Evolutionary conservation across 1,284 basidiomycete genomes (phyloP), one percentile per base, ranked within the genome.

Genomic region (Macrocystidia cucumis): DNA sequence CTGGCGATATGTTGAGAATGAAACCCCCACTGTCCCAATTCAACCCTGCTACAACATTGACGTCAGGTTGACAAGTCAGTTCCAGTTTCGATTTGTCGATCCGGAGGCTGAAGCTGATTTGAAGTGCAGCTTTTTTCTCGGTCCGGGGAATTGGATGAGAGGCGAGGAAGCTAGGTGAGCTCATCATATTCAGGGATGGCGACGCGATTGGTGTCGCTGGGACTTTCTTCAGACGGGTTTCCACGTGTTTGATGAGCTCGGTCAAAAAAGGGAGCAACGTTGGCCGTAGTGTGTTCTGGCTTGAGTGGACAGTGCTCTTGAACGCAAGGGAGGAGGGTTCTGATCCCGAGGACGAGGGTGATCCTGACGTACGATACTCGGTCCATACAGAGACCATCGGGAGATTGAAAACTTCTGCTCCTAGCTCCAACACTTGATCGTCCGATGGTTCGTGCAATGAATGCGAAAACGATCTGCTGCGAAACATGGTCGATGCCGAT

Each of bases 21-120:
- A 95, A 91, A 0, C 91, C 91, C 23, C 91, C 91, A 45, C 85
- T 92, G 40, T 92, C 81, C 91, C 91, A 96, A 33, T 87, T 74
- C 20, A 95, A 54, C 2, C 81, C 82, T 12, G 86, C 87, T 26
- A 86, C 71, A 9, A 93, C 91, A 45, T 91, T 90, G 32, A 90
- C 89, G 49, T 91, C 88, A 0, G 89, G 87, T 38, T 81, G 78
- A 46, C 91, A 95, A 1, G 84, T 89, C 17, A 96, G 62, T 37
- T 86, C 78, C 29, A 96, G 66, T 38, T 72, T 79, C 1, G 91
- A 95, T 46, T 83, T 74, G 51, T 95, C 90, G 44, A 96, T 92
- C 16, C 87, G 85, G 17, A 96, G 66, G 43, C 87, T 90, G 58
- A 93, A 73, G 40, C 75, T 85, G 46, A 90, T 77, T 39, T 78